Conservation (phyloP, 805 yeast genomes). For the Schwanniomyces sp. region DNA sequence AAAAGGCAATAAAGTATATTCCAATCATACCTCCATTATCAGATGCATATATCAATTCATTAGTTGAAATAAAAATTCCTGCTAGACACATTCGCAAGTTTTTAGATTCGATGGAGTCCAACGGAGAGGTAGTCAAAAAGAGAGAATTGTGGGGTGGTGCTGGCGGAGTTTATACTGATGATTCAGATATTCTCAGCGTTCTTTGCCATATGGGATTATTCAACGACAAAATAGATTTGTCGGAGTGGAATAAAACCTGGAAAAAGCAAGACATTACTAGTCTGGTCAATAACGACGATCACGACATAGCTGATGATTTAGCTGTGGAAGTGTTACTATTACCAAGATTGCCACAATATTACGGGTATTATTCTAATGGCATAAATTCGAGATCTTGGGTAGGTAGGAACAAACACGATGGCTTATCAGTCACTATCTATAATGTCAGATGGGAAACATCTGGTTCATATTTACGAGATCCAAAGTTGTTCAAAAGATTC, state of each 20-base stretch:
- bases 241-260: constrained; percentile 34
- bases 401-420: constrained; percentile 60
- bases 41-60: constrained; percentile 33
- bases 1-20: constrained; percentile 24
- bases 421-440: constrained; percentile 68
- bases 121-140: constrained; percentile 28
- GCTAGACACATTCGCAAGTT: constrained; percentile 37
- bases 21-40: constrained; percentile 41
- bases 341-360: constrained; percentile 66
- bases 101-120: constrained; percentile 36
- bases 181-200: constrained; percentile 77
- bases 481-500: constrained; percentile 26
- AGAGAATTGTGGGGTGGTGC: constrained; percentile 76
- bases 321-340: constrained; percentile 60
- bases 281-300: constrained; percentile 17
- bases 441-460: constrained; percentile 48
- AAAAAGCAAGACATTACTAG: constrained; percentile 21
- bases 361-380: constrained; percentile 66
- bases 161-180: constrained; percentile 89
- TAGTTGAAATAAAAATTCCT: constrained; percentile 61
- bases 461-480: constrained; percentile 28
- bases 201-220: constrained; percentile 75
- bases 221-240: constrained; percentile 31
- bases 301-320: constrained; percentile 45
- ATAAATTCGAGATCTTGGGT: constrained; percentile 77